Evolutionary conservation across 2,329 filamentous ascomycete species (phyloP).

Genomic region (Aaosphaeria arxii): DNA sequence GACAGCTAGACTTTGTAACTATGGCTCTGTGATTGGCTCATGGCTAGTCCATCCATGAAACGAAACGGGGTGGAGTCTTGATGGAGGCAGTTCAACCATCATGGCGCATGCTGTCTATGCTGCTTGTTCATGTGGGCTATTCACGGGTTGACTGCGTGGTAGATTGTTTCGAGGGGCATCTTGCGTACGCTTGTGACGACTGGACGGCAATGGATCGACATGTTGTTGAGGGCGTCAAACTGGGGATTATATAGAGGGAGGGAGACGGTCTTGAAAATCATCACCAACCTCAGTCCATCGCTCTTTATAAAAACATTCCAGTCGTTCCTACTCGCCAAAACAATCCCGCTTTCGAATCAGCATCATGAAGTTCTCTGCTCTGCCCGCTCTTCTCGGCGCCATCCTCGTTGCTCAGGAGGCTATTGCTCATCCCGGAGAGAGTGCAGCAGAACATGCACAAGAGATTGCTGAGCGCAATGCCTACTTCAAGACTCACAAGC

Average conservation of each 20-base stretch:
- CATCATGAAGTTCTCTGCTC: constrained; percentile 18
- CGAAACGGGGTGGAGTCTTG: neutral
- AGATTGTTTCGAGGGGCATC: neutral
- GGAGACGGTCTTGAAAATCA: neutral
- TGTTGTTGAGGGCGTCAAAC: neutral
- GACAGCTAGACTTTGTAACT: neutral
- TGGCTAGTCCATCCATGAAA: neutral
- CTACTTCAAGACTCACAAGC: constrained; percentile 34
- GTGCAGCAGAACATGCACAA: constrained; percentile 25
- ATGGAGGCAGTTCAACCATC: neutral
- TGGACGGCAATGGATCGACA: neutral
- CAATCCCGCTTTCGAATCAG: neutral
- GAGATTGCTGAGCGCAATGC: constrained; percentile 35
- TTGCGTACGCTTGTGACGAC: neutral
- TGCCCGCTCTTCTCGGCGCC: constrained; percentile 21
- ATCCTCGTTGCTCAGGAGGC: constrained; percentile 24
- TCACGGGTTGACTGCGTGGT: neutral
- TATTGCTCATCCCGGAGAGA: constrained; percentile 39
- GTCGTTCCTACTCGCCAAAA: neutral
- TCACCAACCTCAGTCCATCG: neutral
- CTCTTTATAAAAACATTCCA: neutral
- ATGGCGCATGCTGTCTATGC: neutral
- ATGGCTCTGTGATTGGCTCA: neutral
- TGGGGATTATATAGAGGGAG: neutral
- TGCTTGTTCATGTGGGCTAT: neutral